Base-by-base conservation (phyloP, 176 grass and related monocot genomes). In the Phoenix dactylifera region DNA sequence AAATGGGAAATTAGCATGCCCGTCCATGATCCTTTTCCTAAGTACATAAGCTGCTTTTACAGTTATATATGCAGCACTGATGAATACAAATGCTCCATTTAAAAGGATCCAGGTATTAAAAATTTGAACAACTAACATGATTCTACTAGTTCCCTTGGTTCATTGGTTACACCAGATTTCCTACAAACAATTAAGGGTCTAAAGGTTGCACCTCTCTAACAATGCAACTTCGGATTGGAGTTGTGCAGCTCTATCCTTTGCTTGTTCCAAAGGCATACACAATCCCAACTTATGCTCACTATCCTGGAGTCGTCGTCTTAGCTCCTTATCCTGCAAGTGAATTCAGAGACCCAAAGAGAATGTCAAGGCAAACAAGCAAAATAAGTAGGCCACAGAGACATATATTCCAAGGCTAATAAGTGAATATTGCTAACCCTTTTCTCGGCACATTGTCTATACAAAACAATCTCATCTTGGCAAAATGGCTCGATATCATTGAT, bases 401-500 rank as follows among this genome's bases (percentile, higher is more conserved):
- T 14, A 44, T 44, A 44, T 44, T 14, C 2, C 35, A 44, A 44
- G 35, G 35, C 9, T 3, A 12, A 44, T 10, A 44, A 44, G 35
- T 12, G 6, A 12, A 14, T 48, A 71, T 32, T 53, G 74, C 92
- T 75, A 59, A 92, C 87, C 79, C 87, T 69, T 82, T 76, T 86
- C 73, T 80, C 84, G 62, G 76, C 76, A 68, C 93, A 92, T 55
- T 92, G 78, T 50, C 60, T 70, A 64, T 98, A 98, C 67, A 98
- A 24, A 16, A 98, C 84, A 58, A 98, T 92, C 76, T 89, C 93
- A 54, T 98, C 87, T 77, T 89, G 87, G 50, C 88, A 98, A 83
- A 98, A 92, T 73, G 93, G 93, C 26, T 98, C 84, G 4, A 92
- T 89, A 56, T 98, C 88, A 83, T 92, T 98, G 75, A 98, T 92